phyloP scores from a whole-genome alignment of 805 yeast genomes.

The Diddensiella transvaalensis region DNA sequence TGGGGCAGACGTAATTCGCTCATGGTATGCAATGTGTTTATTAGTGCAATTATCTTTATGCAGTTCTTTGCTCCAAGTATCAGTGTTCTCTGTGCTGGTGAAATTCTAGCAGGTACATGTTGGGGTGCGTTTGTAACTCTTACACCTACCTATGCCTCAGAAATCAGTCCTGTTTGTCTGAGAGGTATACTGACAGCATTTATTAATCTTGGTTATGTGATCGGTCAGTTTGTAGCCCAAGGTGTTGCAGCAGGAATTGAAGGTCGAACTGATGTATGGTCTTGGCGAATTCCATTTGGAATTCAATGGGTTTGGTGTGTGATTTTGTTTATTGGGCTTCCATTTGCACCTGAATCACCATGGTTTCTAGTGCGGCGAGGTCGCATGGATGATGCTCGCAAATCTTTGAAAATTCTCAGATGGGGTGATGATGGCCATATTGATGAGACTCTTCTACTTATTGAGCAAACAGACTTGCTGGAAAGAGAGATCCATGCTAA shows the following conservation, averaged over 20 bases:
- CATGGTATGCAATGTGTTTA: conserved; percentile 35
- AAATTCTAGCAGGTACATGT: conserved; percentile 39
- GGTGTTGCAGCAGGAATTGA: conserved; percentile 47
- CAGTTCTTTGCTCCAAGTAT: conserved; percentile 45
- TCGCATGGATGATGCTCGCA: conserved; percentile 41
- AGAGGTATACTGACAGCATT: conserved; percentile 51
- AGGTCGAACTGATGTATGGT: conserved; percentile 32
- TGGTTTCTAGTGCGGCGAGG: conserved; percentile 51
- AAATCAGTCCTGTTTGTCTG: conserved; percentile 50
- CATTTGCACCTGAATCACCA: conserved; percentile 56
- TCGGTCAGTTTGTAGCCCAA: conserved; percentile 55
- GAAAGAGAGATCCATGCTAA: conserved; percentile 34
- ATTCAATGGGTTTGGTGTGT: conserved; percentile 60
- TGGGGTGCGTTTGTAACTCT: conserved; percentile 58
- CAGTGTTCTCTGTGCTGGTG: conserved; percentile 39
- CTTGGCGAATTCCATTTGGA: conserved; percentile 54
- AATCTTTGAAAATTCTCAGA: conserved; percentile 39
- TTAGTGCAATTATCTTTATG: conserved; percentile 45
- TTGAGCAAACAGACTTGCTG: conserved; percentile 43
- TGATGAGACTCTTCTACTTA: conserved; percentile 43
- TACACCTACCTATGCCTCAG: conserved; percentile 54
- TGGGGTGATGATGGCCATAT: conserved; percentile 43
- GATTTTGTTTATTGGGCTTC: conserved; percentile 39
- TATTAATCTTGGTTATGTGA: conserved; percentile 52
- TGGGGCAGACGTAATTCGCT: conserved; percentile 46